phyloP scores from a whole-genome alignment of 2,329 filamentous ascomycete species.

The Didymella glomerata region DNA sequence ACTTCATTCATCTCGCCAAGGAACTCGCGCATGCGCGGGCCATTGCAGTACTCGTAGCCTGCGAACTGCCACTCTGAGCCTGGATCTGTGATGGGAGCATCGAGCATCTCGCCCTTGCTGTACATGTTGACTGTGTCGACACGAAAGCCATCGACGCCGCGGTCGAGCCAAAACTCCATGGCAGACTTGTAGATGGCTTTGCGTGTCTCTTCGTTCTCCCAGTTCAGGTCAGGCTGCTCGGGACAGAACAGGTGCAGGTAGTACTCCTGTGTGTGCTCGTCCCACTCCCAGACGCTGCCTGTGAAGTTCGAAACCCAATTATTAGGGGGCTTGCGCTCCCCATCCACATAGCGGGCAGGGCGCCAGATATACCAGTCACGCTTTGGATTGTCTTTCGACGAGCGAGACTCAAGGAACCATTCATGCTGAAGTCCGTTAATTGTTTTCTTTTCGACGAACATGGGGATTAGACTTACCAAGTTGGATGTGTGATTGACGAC shows the following conservation, averaged over 20 bases:
- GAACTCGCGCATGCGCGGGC: slow-evolving; percentile 74
- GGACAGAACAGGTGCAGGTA: slow-evolving; percentile 79
- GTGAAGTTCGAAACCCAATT: slow-evolving; percentile 75
- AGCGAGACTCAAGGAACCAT: slow-evolving; percentile 66
- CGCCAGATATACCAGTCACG: slow-evolving; percentile 66
- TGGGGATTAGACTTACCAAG: slow-evolving; percentile 30
- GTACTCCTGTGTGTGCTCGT: slow-evolving; percentile 74
- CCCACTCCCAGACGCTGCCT: slow-evolving; percentile 74
- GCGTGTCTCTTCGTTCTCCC: slow-evolving; percentile 74
- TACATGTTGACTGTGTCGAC: slow-evolving; percentile 52
- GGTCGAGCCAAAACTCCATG: slow-evolving; percentile 81
- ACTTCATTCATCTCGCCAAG: slow-evolving; percentile 70
- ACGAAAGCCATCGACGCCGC: slow-evolving; percentile 65
- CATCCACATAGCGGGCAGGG: slow-evolving; percentile 59
- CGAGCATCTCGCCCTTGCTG: slow-evolving; percentile 46
- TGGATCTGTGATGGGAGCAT: slow-evolving; percentile 46
- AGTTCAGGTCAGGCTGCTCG: slow-evolving; percentile 86
- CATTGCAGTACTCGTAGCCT: slow-evolving; percentile 68
- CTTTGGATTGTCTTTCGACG: slow-evolving; percentile 59
- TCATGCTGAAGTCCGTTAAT: slow-evolving; percentile 51
- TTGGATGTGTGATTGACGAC: slow-evolving; percentile 54
- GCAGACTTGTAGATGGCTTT: slow-evolving; percentile 72
- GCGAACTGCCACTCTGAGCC: slow-evolving; percentile 47
- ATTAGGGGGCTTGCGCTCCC: slow-evolving; percentile 73
- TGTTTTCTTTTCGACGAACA: too few relatives aligned